These are phyloP conservation scores for Leishmania martiniquensis DNA, from an alignment of 208 protist species.

Conservation along the genomic window DNA sequence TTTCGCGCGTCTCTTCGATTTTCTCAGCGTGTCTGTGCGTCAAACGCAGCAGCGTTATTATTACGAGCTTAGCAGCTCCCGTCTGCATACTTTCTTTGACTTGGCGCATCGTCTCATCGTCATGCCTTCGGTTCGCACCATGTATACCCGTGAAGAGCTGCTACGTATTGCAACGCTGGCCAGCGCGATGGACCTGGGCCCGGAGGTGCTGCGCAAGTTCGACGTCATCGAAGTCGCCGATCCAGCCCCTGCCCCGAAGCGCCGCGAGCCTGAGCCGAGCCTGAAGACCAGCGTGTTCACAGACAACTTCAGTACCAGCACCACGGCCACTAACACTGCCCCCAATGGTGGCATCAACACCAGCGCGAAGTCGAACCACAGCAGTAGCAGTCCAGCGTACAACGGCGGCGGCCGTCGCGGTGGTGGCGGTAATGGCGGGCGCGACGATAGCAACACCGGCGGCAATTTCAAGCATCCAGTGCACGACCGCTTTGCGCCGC, in stretches of 20 bases:
- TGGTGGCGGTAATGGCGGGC: conserved; percentile 11
- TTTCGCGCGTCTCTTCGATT: not conserved
- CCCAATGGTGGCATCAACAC: not conserved
- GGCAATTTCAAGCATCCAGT: conserved; percentile 6
- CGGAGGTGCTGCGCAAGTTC: conserved; percentile 59
- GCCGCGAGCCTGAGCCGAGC: conserved; percentile 34
- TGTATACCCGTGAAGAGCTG: conserved; percentile 67
- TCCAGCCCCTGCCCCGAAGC: conserved; percentile 23
- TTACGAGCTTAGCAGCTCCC: not conserved
- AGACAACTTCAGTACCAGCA: conserved; percentile 13
- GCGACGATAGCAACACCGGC: conserved; percentile 2
- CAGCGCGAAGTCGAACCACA: not conserved
- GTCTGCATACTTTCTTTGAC: not conserved
- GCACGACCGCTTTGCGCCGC: conserved; percentile 70
- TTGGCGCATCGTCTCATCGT: not conserved
- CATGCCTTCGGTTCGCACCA: conserved; percentile 32
- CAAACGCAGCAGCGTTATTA: not conserved
- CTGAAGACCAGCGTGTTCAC: conserved; percentile 7
- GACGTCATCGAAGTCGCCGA: conserved; percentile 67
- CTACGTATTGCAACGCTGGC: conserved; percentile 45
- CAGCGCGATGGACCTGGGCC: conserved; percentile 34
- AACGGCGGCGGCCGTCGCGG: conserved; percentile 12
- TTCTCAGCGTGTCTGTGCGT: not conserved
- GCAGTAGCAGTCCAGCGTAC: conserved; percentile 15
- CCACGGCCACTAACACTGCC: not conserved